These are phyloP conservation scores for Fusarium protoensiforme DNA, from an alignment of 2,329 filamentous ascomycete genomes.

Conservation along the genomic window DNA sequence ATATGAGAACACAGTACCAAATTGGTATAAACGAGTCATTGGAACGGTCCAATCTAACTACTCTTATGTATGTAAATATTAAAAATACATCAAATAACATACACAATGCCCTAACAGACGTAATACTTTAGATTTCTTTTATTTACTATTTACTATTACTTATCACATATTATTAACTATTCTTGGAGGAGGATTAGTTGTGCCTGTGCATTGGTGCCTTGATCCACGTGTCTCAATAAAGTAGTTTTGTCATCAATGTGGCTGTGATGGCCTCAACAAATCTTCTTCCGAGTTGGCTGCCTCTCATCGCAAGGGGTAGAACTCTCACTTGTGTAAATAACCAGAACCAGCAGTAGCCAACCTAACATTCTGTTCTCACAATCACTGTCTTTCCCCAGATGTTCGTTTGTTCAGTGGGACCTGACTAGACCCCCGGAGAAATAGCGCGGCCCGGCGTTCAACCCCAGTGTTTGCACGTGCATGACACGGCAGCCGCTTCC, in stretches of 20 bases:
- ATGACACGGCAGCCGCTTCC: constrained; percentile 29
- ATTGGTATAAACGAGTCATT: neutral
- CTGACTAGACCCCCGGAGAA: constrained; percentile 27
- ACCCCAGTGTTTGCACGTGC: constrained; percentile 37
- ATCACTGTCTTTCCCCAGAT: constrained; percentile 11
- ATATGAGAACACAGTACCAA: neutral
- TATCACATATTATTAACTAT: too few relatives aligned
- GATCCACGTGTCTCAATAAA: too few relatives aligned
- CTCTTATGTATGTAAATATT: too few relatives aligned
- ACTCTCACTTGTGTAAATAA: neutral
- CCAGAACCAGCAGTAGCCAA: neutral
- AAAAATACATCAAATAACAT: too few relatives aligned
- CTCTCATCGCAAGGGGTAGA: neutral
- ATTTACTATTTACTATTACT: too few relatives aligned
- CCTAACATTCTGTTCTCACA: neutral
- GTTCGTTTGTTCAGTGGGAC: constrained; percentile 10
- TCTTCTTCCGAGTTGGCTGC: neutral
- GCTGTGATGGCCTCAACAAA: neutral
- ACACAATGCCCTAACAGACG: too few relatives aligned
- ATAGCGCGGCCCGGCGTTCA: constrained; percentile 28
- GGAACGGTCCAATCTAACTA: too few relatives aligned
- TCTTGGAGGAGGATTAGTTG: too few relatives aligned
- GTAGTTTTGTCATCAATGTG: too few relatives aligned
- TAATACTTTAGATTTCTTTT: too few relatives aligned
- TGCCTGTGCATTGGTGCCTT: too few relatives aligned